Conservation (phyloP, 2,329 filamentous ascomycete genomes). For the Aspergillus caelatus region DNA sequence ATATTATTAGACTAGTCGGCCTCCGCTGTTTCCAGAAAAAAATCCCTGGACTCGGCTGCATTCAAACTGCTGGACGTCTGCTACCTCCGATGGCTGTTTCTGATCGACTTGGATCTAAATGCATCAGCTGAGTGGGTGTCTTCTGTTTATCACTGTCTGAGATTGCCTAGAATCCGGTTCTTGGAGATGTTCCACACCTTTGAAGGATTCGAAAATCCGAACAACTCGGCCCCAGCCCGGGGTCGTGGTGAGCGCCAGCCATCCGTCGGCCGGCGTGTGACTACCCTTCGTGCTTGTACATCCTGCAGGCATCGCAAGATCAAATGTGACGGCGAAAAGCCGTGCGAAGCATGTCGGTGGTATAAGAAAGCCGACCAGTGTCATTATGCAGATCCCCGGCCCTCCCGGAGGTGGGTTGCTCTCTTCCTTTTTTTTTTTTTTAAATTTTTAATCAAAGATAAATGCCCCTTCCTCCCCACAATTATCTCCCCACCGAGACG, state of each 20-base stretch:
- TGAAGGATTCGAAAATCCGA: constrained; percentile 43
- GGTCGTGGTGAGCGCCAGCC: constrained; percentile 38
- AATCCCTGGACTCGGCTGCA: constrained; percentile 11
- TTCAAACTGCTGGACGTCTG: constrained; percentile 7
- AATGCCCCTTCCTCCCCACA: not conserved
- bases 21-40: constrained; percentile 2
- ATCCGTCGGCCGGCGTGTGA: constrained; percentile 39
- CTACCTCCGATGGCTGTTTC: constrained; percentile 12
- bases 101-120: constrained; percentile 13
- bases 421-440: constrained; percentile 3
- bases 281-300: constrained; percentile 62
- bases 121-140: constrained; percentile 20
- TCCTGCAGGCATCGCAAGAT: constrained; percentile 82
- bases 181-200: constrained; percentile 46
- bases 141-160: not conserved
- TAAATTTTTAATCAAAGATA: not conserved
- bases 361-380: constrained; percentile 79
- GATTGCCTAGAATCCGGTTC: constrained; percentile 1
- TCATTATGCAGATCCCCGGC: constrained; percentile 79
- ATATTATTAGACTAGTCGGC: constrained; percentile 5
- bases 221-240: constrained; percentile 29
- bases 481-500: not conserved
- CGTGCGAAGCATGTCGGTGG: constrained; percentile 80
- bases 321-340: constrained; percentile 78
- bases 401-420: constrained; percentile 70